Evolutionary conservation across 441 rosid genomes (phyloP).

Genomic region (Corymbia citriodora): DNA sequence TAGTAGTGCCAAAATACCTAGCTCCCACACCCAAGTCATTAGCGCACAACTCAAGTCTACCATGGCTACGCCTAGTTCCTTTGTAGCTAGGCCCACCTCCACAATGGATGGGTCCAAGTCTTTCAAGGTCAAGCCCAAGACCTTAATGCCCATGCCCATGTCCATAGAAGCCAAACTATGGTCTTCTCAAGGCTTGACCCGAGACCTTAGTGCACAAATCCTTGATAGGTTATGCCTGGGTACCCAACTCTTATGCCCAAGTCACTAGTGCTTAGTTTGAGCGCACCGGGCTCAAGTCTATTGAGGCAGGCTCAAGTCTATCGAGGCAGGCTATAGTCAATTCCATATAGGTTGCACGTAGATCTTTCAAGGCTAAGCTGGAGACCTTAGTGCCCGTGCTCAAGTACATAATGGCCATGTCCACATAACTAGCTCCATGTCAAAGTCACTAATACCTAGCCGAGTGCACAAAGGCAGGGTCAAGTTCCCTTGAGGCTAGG

Average conservation of each 20-base stretch:
- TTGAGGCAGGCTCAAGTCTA: rapidly evolving
- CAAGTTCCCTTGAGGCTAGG: too few relatives aligned
- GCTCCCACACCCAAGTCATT: neutral
- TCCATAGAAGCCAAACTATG: neutral
- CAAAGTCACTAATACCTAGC: neutral
- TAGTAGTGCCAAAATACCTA: neutral
- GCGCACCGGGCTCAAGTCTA: neutral
- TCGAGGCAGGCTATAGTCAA: rapidly evolving
- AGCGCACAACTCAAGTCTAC: rapidly evolving
- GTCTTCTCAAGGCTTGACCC: neutral
- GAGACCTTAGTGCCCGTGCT: neutral
- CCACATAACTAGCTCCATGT: rapidly evolving
- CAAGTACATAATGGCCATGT: neutral
- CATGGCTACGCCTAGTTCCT: neutral
- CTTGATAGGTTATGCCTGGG: neutral
- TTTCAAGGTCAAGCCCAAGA: neutral
- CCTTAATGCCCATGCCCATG: rapidly evolving
- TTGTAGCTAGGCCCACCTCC: too few relatives aligned
- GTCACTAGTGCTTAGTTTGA: rapidly evolving
- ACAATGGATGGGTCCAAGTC: neutral
- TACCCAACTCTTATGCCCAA: neutral
- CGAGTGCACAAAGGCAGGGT: neutral
- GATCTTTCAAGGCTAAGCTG: neutral
- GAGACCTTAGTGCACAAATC: rapidly evolving
- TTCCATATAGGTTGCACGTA: rapidly evolving